These are phyloP conservation scores for Cystofilobasidium capitatum DNA, from an alignment of 768 basidiomycete species.

Conservation along the genomic window DNA sequence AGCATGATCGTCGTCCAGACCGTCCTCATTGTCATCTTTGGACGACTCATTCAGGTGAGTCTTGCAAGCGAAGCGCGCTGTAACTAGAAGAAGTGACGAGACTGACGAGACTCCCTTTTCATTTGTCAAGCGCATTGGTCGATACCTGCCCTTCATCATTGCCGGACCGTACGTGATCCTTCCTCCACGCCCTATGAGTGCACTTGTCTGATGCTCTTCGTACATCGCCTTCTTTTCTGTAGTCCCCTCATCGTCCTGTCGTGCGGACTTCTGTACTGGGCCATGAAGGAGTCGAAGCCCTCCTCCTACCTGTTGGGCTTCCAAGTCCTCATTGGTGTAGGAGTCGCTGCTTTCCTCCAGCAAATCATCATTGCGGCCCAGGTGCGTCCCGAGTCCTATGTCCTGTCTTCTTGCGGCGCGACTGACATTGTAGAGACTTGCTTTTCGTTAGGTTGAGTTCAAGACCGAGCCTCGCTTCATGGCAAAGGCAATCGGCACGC, in stretches of 20 bases:
- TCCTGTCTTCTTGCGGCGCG: not conserved
- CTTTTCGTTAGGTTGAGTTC: conserved; percentile 27
- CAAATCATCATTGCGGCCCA: conserved; percentile 27
- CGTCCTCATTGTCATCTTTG: conserved; percentile 14
- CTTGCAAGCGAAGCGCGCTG: too few species aligned
- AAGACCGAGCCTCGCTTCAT: conserved; percentile 26
- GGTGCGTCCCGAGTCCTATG: too few species aligned
- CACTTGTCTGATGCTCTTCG: not conserved
- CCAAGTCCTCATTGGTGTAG: conserved; percentile 30
- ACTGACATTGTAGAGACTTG: conserved; percentile 22
- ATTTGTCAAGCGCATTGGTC: conserved; percentile 18
- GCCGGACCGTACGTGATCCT: conserved; percentile 3
- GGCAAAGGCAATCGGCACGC: conserved; percentile 14
- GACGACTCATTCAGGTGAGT: too few species aligned
- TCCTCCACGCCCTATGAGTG: not conserved
- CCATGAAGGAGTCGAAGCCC: conserved; percentile 21
- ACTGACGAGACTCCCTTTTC: too few species aligned
- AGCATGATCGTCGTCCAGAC: conserved; percentile 23
- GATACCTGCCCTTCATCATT: conserved; percentile 21
- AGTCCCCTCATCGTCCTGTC: conserved; percentile 17
- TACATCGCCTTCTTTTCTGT: conserved; percentile 1
- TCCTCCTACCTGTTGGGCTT: conserved; percentile 29
- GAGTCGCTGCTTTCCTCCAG: conserved; percentile 30
- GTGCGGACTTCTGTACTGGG: conserved; percentile 29
- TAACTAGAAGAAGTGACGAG: too few species aligned